Conservation (phyloP, 2,329 filamentous ascomycete species). For the Botrytis pseudocinerea region DNA sequence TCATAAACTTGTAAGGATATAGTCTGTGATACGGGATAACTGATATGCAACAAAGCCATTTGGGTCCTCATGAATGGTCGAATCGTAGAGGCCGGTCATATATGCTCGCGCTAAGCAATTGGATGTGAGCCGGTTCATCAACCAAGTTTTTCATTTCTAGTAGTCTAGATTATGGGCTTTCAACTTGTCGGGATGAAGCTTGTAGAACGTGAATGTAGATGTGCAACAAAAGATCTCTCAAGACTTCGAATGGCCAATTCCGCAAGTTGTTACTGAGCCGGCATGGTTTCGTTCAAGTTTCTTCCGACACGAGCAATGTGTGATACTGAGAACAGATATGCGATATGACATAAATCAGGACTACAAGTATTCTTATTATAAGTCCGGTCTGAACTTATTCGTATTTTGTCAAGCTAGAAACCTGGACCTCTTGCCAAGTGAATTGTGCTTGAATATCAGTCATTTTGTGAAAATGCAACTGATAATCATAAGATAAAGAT, state of each 20-base stretch:
- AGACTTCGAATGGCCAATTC: neutral
- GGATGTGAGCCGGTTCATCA: neutral
- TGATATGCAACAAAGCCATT: neutral
- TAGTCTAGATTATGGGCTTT: accelerated
- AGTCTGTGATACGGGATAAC: neutral
- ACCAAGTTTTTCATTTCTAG: neutral
- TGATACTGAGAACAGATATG: too few species aligned
- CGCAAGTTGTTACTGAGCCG: too few species aligned
- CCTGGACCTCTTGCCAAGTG: neutral
- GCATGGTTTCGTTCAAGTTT: too few species aligned
- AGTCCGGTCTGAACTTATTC: neutral
- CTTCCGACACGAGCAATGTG: too few species aligned
- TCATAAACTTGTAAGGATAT: neutral
- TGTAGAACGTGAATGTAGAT: neutral
- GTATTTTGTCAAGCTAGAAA: neutral
- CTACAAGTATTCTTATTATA: too few species aligned
- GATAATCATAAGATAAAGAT: neutral
- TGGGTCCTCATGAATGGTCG: too few species aligned
- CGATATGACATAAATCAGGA: too few species aligned
- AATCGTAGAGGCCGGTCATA: neutral
- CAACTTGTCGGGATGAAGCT: neutral
- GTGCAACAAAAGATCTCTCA: neutral
- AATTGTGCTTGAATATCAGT: neutral
- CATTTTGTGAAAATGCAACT: neutral
- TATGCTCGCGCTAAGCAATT: neutral